phyloP scores from a whole-genome alignment of 805 yeast genomes.

The Lachancea mirantina region DNA sequence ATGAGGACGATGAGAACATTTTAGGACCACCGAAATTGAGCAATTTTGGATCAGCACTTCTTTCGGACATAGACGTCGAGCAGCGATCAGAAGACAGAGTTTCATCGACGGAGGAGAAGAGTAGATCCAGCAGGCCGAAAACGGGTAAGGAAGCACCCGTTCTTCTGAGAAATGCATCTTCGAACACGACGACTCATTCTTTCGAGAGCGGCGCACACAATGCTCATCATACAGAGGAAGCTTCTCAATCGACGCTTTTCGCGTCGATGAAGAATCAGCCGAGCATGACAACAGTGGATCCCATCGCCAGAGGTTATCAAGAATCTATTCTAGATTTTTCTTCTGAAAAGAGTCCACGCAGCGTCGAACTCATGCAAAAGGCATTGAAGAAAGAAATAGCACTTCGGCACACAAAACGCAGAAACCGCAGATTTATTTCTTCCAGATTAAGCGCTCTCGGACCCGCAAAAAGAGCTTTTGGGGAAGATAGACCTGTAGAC shows the following conservation, averaged over 20 bases:
- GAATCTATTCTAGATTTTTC: slow-evolving; percentile 6
- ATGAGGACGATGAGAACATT: slow-evolving; percentile 23
- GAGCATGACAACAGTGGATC: slow-evolving; percentile 22
- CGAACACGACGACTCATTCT: slow-evolving; percentile 2
- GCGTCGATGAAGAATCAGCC: slow-evolving; percentile 18
- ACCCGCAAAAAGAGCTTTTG: slow-evolving; percentile 27
- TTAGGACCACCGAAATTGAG: slow-evolving; percentile 26
- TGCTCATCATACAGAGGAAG: slow-evolving; percentile 8
- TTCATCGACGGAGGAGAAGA: too few species aligned
- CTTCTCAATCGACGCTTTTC: slow-evolving; percentile 22
- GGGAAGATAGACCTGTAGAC: slow-evolving; percentile 6
- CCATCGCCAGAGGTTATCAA: slow-evolving; percentile 8
- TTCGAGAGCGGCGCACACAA: slow-evolving; percentile 2
- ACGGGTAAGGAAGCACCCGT: too few species aligned
- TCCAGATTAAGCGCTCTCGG: slow-evolving; percentile 23
- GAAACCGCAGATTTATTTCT: slow-evolving; percentile 22
- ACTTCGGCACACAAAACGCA: slow-evolving; percentile 20
- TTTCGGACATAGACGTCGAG: slow-evolving; percentile 16
- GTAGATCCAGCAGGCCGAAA: too few species aligned
- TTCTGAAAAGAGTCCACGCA: slow-evolving; percentile 14
- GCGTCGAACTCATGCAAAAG: slow-evolving; percentile 20
- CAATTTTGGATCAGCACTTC: slow-evolving; percentile 28
- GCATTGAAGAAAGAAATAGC: slow-evolving; percentile 22
- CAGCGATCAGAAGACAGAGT: too few species aligned
- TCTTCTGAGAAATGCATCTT: slow-evolving; percentile 1